Percentiles rank a stretch among this genome's conserved stretches.
Evolutionary conservation across 768 basidiomycete genomes (phyloP).

Genomic region (Mycena vulgaris): DNA sequence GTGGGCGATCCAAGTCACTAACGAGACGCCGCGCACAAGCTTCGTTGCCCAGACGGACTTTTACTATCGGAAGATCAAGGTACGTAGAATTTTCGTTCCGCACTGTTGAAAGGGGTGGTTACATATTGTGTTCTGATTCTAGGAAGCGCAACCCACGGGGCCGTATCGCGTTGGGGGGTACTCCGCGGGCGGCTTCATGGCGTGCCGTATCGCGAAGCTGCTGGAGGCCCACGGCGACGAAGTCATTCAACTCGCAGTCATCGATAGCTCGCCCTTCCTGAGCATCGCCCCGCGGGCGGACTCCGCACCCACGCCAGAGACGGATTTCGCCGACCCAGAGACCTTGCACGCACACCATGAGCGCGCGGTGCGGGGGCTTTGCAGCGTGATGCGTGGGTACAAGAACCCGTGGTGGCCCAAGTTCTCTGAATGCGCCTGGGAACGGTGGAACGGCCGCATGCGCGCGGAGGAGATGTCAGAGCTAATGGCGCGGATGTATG

Average conservation of each 20-base stretch:
- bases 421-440: background rate
- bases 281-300: background rate
- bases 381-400: background rate
- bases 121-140: too few species aligned
- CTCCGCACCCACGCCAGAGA: too few species aligned
- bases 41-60: slow-evolving; percentile 14
- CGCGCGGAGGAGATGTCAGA: background rate
- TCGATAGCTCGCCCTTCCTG: slow-evolving; percentile 3
- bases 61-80: slow-evolving; percentile 17
- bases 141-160: background rate
- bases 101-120: too few species aligned
- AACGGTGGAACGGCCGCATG: slow-evolving; percentile 12
- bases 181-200: slow-evolving; percentile 1
- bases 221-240: slow-evolving; percentile 2
- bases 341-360: background rate
- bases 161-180: slow-evolving; percentile 11
- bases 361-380: background rate
- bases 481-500: background rate
- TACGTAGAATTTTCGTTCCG: background rate
- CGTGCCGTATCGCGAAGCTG: slow-evolving; percentile 2
- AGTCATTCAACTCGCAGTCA: slow-evolving; percentile 6
- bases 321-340: slow-evolving; percentile 1
- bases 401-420: slow-evolving; percentile 1
- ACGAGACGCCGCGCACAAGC: slow-evolving; percentile 8
- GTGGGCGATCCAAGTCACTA: slow-evolving; percentile 9